Percentiles rank a stretch among this genome's conserved stretches.
These are phyloP conservation scores for Fistulinella staudtii DNA, from an alignment of 1,284 basidiomycete species.

Conservation along the genomic window DNA sequence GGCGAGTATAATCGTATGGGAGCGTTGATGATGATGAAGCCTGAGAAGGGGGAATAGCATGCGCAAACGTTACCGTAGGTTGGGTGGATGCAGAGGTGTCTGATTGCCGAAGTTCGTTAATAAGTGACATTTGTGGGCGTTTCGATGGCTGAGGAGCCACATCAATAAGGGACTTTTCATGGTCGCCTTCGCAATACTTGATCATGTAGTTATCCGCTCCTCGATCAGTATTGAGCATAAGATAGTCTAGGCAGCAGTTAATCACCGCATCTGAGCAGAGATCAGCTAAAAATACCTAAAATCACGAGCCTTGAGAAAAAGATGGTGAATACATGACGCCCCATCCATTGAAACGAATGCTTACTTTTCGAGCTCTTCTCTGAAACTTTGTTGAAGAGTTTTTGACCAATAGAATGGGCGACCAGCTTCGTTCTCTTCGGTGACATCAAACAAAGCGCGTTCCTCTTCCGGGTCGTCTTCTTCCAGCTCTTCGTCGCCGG, in stretches of 20 bases:
- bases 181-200: constrained; percentile 75
- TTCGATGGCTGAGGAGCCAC: constrained; percentile 69
- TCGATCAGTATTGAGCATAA: constrained; percentile 87
- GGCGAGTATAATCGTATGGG: constrained; percentile 43
- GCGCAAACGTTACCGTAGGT: constrained; percentile 37
- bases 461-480: constrained; percentile 69
- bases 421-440: constrained; percentile 48
- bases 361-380: constrained; percentile 85
- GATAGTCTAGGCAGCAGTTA: constrained; percentile 54
- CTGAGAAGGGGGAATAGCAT: constrained; percentile 34
- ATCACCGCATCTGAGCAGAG: not conserved
- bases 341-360: constrained; percentile 18
- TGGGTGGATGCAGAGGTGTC: constrained; percentile 40
- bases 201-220: constrained; percentile 88
- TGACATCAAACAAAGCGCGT: constrained; percentile 57
- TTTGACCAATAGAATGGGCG: constrained; percentile 80
- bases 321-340: constrained; percentile 6
- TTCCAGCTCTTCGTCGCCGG: constrained; percentile 71
- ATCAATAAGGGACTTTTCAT: constrained; percentile 70
- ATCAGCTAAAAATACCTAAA: constrained; percentile 47
- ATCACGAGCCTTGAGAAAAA: constrained; percentile 63
- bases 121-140: constrained; percentile 61
- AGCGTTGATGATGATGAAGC: constrained; percentile 28
- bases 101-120: constrained; percentile 58
- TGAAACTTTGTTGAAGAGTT: constrained; percentile 72